Evolutionary conservation across 495 filamentous ascomycete genomes (phyloP).

Genomic region (Chlorociboria aeruginascens): DNA sequence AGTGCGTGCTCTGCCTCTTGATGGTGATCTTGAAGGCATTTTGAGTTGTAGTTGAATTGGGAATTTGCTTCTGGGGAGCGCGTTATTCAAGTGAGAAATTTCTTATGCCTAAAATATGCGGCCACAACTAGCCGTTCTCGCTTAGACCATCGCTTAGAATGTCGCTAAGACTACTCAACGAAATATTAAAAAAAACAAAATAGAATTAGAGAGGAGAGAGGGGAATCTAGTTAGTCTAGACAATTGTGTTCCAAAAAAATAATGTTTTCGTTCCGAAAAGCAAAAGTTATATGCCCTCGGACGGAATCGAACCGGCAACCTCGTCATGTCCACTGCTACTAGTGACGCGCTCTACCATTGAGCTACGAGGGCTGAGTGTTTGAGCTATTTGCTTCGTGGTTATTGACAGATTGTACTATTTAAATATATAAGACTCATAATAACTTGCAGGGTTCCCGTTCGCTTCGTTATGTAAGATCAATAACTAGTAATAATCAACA

Average conservation of each 20-base stretch:
- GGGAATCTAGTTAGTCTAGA: too few relatives aligned
- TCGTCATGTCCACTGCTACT: conserved; percentile 21
- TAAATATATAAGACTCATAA: too few relatives aligned
- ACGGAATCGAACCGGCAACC: conserved; percentile 26
- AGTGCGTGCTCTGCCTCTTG: conserved; percentile 19
- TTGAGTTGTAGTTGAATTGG: neutral
- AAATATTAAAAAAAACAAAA: too few relatives aligned
- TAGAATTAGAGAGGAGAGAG: too few relatives aligned
- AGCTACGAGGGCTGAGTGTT: conserved; percentile 19
- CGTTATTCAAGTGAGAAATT: neutral
- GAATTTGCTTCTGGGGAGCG: neutral
- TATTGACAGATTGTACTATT: neutral
- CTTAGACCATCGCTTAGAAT: too few relatives aligned
- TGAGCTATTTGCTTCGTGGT: too few relatives aligned
- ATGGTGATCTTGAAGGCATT: conserved; percentile 19
- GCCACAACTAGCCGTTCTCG: neutral
- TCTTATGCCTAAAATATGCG: neutral
- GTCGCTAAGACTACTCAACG: too few relatives aligned
- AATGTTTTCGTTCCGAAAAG: neutral
- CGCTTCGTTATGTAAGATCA: too few relatives aligned
- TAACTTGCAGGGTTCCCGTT: too few relatives aligned
- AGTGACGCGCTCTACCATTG: conserved; percentile 25
- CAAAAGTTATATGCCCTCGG: conserved; percentile 13
- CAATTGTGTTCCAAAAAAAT: neutral
- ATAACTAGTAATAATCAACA: too few relatives aligned